Evolutionary conservation across 2,329 filamentous ascomycete species (phyloP), one percentile per base, ranked within the genome.

Genomic region (Colletotrichum tamarilloi): DNA sequence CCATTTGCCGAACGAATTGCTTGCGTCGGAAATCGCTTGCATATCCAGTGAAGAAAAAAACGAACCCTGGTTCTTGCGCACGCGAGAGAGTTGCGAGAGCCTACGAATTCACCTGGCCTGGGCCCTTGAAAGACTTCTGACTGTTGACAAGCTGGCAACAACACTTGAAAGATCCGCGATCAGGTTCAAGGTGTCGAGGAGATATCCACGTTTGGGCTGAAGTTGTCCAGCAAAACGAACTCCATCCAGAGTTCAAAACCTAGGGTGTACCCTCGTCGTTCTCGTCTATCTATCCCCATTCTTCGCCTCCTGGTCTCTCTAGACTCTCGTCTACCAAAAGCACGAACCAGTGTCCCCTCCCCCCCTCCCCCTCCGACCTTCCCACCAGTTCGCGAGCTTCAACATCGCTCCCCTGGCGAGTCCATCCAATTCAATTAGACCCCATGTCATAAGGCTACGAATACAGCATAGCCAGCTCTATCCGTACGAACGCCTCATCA

Each of bases 311-410:
- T 4, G 42, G 42, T 49, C 42, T 42, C 14, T 16, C 14, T 42
- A 42, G 38, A 16, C 38, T 49, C 42, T 49, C 42, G 42, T 49
- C 42, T n/a, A 8, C 19, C 19, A 49, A n/a, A 49, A 49, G 19
- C 42, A 49, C 42, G 42, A 49, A 49, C 42, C 42, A 49, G 14
- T 42, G 5, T 19, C 42, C 26, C 38, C 19, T n/a, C 19, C 14
- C 19, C 42, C 38, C 19, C 22, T 53, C n/a, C 9, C 26, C 4
- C 9, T 7, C 14, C 14, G 5, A 5, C 42, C 38, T 63, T 63
- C 60, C 60, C 60, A 63, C 60, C 60, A 38, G 60, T 63, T 63
- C 60, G 60, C 35, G 60, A 63, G 46, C 60, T 52, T 52, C 42
- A 19, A 42, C 26, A n/a, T 35, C 42, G 42, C 60, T 63, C 32